Base-by-base conservation (phyloP, 108 stramenopile species). In the Schizochytrium sp. region DNA sequence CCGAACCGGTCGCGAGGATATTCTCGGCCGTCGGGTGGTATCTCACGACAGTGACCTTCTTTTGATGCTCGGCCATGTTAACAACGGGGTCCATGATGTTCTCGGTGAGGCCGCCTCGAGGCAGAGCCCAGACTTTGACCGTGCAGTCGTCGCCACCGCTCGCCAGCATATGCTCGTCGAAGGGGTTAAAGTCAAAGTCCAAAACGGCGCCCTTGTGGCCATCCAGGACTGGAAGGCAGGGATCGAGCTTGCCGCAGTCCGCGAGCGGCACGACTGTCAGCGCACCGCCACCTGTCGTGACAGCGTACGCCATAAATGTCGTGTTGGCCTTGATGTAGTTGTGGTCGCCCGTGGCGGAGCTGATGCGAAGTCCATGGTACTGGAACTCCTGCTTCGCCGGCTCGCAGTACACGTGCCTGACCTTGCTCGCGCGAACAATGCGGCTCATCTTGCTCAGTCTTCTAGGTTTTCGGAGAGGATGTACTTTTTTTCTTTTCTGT, bases 161-260 rank as follows among this genome's bases (percentile, higher is more conserved):
- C n/a, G 99, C 99, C 48, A 99, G 60, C 93, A 99, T 94, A 89
- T 93, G 88, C 89, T 98, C 97, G 90, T 98, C 95, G 91, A 99
- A 99, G n/a, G 99, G 99, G 89, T 96, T 97, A 95, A 97, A 99
- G 60, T 99, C 99, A 91, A 96, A 97, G 90, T 99, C 99, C 18
- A 98, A 88, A 41, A 99, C 97, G 12, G 97, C 92, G 8, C 95
- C 95, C 53, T 93, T 90, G 93, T 99, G 99, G n/a, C 99, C 99
- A 58, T 95, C 93, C 58, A 98, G 92, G 58, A 96, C 93, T 43
- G 96, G 97, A 57, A 93, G 89, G 58, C 95, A 95, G 34, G 93
- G 91, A 71, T 94, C 93, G 90, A 96, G 97, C 44, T 96, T 92
- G 44, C 97, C 97, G 5, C 96, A 96, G 72, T 97, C 94, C 60